Percentiles rank a stretch among this genome's conserved stretches.
These are phyloP conservation scores for Phytopythium cucurbitacearum DNA, from an alignment of 352 stramenopile species.

Conservation along the genomic window DNA sequence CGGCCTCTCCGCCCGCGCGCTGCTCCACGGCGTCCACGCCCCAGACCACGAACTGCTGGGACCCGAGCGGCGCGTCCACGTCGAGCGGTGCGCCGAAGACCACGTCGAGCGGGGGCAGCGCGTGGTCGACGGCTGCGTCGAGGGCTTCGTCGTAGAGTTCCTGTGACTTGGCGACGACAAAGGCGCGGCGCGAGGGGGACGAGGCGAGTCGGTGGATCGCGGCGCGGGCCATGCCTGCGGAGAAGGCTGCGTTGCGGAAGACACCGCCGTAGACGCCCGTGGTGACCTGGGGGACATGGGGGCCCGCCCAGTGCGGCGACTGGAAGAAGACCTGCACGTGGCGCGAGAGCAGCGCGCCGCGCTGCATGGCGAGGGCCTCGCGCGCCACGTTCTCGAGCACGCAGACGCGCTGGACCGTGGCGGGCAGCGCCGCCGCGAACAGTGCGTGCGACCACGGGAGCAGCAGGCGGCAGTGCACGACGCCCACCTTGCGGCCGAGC, in stretches of 20 bases:
- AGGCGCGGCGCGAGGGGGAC: constrained; percentile 42
- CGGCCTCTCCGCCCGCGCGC: constrained; percentile 24
- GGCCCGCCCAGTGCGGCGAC: constrained; percentile 34
- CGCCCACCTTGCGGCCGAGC: constrained; percentile 66
- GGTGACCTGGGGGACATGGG: constrained; percentile 27
- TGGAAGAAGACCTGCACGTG: constrained; percentile 75
- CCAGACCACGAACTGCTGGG: constrained; percentile 90
- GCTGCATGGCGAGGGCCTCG: constrained; percentile 58
- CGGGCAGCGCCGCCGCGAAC: constrained; percentile 55
- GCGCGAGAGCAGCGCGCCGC: constrained; percentile 50
- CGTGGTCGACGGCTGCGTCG: constrained; percentile 37
- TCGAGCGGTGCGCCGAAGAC: constrained; percentile 19
- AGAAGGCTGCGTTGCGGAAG: constrained; percentile 62
- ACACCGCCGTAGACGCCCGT: constrained; percentile 69
- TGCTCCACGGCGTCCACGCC: constrained; percentile 78
- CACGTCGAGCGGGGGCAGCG: neutral
- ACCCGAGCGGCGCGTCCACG: constrained; percentile 43
- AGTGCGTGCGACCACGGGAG: constrained; percentile 70
- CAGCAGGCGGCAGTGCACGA: constrained; percentile 70
- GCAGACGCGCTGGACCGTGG: constrained; percentile 49
- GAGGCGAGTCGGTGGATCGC: constrained; percentile 53
- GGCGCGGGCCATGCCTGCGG: constrained; percentile 57
- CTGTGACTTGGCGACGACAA: constrained; percentile 83
- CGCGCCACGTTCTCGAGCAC: constrained; percentile 73
- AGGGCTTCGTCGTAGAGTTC: constrained; percentile 50